Evolutionary conservation across 768 basidiomycete species (phyloP), one percentile per base, ranked within the genome.

Genomic region (Trametes meyenii): DNA sequence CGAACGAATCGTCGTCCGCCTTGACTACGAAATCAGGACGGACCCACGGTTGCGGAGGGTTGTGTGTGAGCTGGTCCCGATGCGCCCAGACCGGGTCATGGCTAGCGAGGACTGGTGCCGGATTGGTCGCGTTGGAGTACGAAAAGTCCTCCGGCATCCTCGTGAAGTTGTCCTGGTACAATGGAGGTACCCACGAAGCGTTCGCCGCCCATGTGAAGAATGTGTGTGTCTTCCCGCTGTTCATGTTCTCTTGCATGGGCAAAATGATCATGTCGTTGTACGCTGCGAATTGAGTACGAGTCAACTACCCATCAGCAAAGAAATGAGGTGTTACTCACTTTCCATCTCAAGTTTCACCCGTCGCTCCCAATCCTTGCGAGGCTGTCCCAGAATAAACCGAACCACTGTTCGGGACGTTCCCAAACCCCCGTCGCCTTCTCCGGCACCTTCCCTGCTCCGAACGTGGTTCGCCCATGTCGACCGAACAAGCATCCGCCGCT

Each of bases 131-230:
- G 65, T 84, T 84, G 3, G 85, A 83, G 71, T 94, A 93, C 5
- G 90, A 87, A 66, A 88, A 86, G 17, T 69, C 72, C 11, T 82
- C 83, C 4, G 81, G 78, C 24, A 67, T 65, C 3, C 76, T 73
- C 38, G 74, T 69, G 40, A 79, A 76, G 52, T 78, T 75, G 64
- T 82, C 76, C 66, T 74, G 73, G 70, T 88, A 88, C 40, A 89
- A 78, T 19, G 91, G 88, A 43, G 94, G 94, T 0, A 98, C 94
- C 84, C 92, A 94, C 11, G 94, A 94, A 67, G 92, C 87, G 69
- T 87, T 83, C 39, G 92, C 85, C 5, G 96, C 93, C 96, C 96
- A 98, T 14, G 85, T 84, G 78, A 95, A 98, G 77, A 88, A 98
- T 1, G 89, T 85, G 70, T 96, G 82, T 5, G 92, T 91, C 75